Conservation (phyloP, 73 alveolate genomes). For the Paramecium tetraurelia region DNA sequence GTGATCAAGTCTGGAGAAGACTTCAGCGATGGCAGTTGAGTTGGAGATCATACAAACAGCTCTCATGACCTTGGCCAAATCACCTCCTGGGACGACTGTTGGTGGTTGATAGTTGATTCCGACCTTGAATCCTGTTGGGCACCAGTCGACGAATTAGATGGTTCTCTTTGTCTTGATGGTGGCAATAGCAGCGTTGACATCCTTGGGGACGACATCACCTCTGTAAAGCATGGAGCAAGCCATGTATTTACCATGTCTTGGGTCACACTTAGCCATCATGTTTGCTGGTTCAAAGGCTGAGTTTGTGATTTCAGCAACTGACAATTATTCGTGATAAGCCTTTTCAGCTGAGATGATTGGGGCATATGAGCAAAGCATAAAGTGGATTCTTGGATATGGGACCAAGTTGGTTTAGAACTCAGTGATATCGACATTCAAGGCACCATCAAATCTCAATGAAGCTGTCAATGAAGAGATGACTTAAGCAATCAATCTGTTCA, state of each 20-base stretch:
- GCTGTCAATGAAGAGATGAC: slow-evolving; percentile 94
- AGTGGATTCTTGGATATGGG: slow-evolving; percentile 98
- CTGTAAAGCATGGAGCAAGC: slow-evolving; percentile 96
- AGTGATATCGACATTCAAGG: slow-evolving; percentile 93
- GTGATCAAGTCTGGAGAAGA: slow-evolving; percentile 93
- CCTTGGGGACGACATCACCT: slow-evolving; percentile 89
- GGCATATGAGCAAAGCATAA: slow-evolving; percentile 95
- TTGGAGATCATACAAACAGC: slow-evolving; percentile 90
- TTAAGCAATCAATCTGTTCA: slow-evolving; percentile 90
- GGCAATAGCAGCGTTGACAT: slow-evolving; percentile 71
- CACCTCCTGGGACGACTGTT: slow-evolving; percentile 97
- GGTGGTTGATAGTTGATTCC: slow-evolving; percentile 97
- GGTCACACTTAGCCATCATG: slow-evolving; percentile 98
- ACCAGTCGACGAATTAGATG: slow-evolving; percentile 98
- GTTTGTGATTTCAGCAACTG: slow-evolving; percentile 97
- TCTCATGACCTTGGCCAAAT: slow-evolving; percentile 93
- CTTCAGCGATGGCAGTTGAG: slow-evolving; percentile 94
- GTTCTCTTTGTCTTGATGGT: slow-evolving; percentile 90
- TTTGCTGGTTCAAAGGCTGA: slow-evolving; percentile 97
- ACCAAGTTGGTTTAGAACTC: slow-evolving; percentile 96
- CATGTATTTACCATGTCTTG: slow-evolving; percentile 96
- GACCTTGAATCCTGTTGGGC: slow-evolving; percentile 98
- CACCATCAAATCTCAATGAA: slow-evolving; percentile 94
- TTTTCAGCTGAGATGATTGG: slow-evolving; percentile 96
- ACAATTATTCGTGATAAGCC: slow-evolving; percentile 94